These are phyloP conservation scores for Brassica napus DNA, from an alignment of 345 rosid genomes.

Conservation along the genomic window DNA sequence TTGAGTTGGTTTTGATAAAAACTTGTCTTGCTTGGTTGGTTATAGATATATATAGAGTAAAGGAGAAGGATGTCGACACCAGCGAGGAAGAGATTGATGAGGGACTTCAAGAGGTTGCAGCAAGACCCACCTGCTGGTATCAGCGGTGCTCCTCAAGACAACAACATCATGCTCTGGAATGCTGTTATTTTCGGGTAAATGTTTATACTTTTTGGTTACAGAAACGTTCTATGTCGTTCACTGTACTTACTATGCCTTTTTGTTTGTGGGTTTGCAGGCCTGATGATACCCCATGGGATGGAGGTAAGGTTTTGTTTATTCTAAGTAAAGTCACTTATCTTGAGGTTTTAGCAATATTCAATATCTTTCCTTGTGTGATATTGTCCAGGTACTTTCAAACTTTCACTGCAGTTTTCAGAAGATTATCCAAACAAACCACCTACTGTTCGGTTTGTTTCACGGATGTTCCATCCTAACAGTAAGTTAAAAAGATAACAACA, in stretches of 20 bases:
- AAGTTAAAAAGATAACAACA: no score
- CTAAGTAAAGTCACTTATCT: background rate
- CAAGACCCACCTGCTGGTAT: slow-evolving; percentile 78
- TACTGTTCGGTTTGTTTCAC: no score
- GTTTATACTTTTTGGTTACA: background rate
- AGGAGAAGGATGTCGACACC: slow-evolving; percentile 65
- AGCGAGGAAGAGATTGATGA: slow-evolving; percentile 73
- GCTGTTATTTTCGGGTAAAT: slow-evolving; percentile 72
- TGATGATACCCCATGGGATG: slow-evolving; percentile 79
- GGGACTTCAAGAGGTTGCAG: slow-evolving; percentile 75
- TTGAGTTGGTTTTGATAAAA: background rate
- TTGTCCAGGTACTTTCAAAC: slow-evolving; percentile 66
- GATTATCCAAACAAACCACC: no score
- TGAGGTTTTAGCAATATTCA: background rate
- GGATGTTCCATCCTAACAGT: no score
- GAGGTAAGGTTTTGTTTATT: slow-evolving; percentile 43
- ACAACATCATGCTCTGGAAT: slow-evolving; percentile 70
- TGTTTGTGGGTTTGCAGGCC: slow-evolving; percentile 48
- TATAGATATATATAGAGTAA: slow-evolving; percentile 11
- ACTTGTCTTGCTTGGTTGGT: background rate
- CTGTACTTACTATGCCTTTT: slow-evolving; percentile 3
- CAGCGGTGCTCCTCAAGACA: slow-evolving; percentile 74
- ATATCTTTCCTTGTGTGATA: slow-evolving; percentile 4
- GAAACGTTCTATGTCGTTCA: background rate
- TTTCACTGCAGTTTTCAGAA: slow-evolving; percentile 76